Evolutionary conservation across 495 filamentous ascomycete genomes (phyloP), one percentile per base, ranked within the genome.

Genomic region (Cercophora newfieldiana): DNA sequence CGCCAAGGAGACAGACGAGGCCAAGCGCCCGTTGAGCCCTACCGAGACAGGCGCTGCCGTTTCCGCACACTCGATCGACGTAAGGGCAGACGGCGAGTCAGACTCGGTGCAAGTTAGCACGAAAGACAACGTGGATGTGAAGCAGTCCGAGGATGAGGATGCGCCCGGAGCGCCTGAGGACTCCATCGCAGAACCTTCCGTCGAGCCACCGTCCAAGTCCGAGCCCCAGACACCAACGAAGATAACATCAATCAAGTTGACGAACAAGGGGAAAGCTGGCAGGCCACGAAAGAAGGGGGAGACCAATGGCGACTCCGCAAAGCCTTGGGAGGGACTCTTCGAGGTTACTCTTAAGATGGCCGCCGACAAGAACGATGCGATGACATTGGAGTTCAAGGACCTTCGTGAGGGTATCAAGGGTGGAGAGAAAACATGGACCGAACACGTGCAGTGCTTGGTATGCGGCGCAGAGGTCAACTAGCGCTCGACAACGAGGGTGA

Each of bases 401-500:
- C 71, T 82, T 7, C 74, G 81, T 26, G 68, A 78, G 48, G 76
- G 71, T 7, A 71, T 82, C 12, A 70, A 65, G 0, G 80, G 76
- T 7, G 80, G 81, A 18, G 77, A 78, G 26, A 83, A 80, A 71
- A 71, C 75, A 7, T 83, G 81, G 81, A 78, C 73, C 3, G 81
- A 83, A 57, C 76, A 73, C 0, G 71, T 82, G 8, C 71, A 71
- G 29, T 83, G 81, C 47, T 71, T 82, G 14, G 69, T 82, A 10
- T 83, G 81, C 55, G 71, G 72, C 25, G 65, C 71, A 14, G 69
- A 76, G 22, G 79, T 82, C 48, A 71, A 78, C 26, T 77, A 74
- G 66, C 22, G 1, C 14, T 31, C n/a, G 50, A 14, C 10, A 2
- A 44, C 12, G 37, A 44, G 3, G 37, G 10, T 44, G 12, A 33